phyloP scores from a whole-genome alignment of 2,329 filamentous ascomycete species.

The Albophoma yamanashiensis region DNA sequence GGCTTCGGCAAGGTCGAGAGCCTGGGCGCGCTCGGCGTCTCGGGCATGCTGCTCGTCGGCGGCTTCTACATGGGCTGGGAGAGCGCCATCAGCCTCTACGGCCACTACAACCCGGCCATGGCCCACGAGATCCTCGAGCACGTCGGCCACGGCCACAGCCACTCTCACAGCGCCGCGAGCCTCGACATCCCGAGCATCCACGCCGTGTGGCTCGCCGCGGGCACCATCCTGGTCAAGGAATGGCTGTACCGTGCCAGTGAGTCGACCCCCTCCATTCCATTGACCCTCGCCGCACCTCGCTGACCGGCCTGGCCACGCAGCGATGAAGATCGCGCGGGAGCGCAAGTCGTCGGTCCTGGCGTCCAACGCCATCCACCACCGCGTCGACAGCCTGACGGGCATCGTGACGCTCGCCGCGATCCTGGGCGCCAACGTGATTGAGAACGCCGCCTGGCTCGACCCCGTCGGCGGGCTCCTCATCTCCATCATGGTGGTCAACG shows the following conservation, averaged over 20 bases:
- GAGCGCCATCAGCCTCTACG: constrained; percentile 55
- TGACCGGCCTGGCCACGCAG: constrained; percentile 29
- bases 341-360: constrained; percentile 93
- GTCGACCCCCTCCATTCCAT: constrained; percentile 24
- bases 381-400: constrained; percentile 89
- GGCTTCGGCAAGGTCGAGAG: constrained; percentile 99
- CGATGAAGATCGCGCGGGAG: constrained; percentile 90
- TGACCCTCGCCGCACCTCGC: constrained; percentile 6
- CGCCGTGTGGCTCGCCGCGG: constrained; percentile 86
- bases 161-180: constrained; percentile 39
- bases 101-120: constrained; percentile 62
- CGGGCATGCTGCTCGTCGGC: constrained; percentile 77
- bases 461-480: constrained; percentile 89
- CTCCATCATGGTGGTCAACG: constrained; percentile 84
- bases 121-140: constrained; percentile 54
- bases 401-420: constrained; percentile 88
- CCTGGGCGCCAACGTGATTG: constrained; percentile 75
- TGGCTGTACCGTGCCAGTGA: constrained; percentile 94
- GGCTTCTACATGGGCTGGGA: constrained; percentile 88
- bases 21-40: constrained; percentile 85
- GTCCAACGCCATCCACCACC: constrained; percentile 93
- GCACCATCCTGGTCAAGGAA: constrained; percentile 87
- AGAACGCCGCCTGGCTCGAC: constrained; percentile 84
- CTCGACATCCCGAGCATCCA: constrained; percentile 68
- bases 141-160: constrained; percentile 53